These are phyloP conservation scores for Harringtonia lauricola DNA, from an alignment of 2,329 filamentous ascomycete species.

Conservation along the genomic window DNA sequence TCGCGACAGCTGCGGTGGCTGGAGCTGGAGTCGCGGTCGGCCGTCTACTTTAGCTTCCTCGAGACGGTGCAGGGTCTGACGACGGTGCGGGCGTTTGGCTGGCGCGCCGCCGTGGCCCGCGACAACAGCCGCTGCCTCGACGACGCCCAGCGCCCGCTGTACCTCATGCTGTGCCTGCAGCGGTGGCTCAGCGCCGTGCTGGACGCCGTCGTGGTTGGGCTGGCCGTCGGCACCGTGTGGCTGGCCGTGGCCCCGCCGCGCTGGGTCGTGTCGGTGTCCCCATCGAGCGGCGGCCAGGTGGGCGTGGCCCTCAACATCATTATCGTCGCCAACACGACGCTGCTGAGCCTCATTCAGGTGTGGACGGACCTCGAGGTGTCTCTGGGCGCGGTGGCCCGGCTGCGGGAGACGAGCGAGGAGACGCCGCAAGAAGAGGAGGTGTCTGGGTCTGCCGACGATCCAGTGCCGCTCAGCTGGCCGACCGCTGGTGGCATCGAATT, in stretches of 20 bases:
- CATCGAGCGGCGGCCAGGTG: slow-evolving; percentile 20
- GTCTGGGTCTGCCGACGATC: slow-evolving; percentile 1
- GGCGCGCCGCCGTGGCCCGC: slow-evolving; percentile 18
- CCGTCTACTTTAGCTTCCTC: slow-evolving; percentile 29
- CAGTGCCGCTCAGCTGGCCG: slow-evolving; percentile 17
- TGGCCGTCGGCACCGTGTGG: slow-evolving; percentile 26
- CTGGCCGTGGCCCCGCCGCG: slow-evolving; percentile 15
- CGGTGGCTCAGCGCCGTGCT: slow-evolving; percentile 41
- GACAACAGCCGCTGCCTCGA: slow-evolving; percentile 23
- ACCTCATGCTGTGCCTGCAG: slow-evolving; percentile 37
- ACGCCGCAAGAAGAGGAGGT: slow-evolving; percentile 17
- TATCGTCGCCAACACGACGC: slow-evolving; percentile 22
- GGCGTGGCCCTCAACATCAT: slow-evolving; percentile 25
- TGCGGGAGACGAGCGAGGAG: slow-evolving; percentile 10
- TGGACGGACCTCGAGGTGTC: slow-evolving; percentile 25
- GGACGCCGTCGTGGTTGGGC: slow-evolving; percentile 34
- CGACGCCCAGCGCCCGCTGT: slow-evolving; percentile 35
- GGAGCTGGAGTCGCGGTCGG: slow-evolving; percentile 41
- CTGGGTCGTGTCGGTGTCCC: too few species aligned
- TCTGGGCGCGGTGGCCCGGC: slow-evolving; percentile 21
- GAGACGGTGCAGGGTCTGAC: slow-evolving; percentile 30
- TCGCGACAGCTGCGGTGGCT: slow-evolving; percentile 44
- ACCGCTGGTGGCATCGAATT: slow-evolving; percentile 16
- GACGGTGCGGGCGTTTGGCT: slow-evolving; percentile 37
- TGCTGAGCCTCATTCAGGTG: slow-evolving; percentile 19